A percentile compares a stretch with the other conserved stretches of the same genome.
phyloP scores from a whole-genome alignment of 2,329 filamentous ascomycete genomes.

The Aspergillus texensis region DNA sequence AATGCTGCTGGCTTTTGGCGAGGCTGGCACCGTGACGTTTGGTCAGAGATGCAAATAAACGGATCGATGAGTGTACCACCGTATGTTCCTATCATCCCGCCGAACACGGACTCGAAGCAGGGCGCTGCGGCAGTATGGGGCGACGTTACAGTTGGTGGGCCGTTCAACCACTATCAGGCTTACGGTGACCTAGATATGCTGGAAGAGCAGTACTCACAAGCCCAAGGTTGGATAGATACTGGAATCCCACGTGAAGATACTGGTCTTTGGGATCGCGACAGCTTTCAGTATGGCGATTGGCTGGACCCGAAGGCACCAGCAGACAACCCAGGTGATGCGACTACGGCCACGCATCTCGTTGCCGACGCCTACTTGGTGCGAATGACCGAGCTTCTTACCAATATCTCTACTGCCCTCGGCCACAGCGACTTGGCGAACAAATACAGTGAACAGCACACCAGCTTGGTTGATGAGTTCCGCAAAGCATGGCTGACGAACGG shows the following conservation, averaged over 20 bases:
- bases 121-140: slow-evolving; percentile 37
- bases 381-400: slow-evolving; percentile 31
- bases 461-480: slow-evolving; percentile 29
- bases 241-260: slow-evolving; percentile 11
- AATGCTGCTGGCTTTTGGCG: slow-evolving; percentile 54
- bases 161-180: slow-evolving; percentile 34
- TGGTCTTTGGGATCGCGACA: slow-evolving; percentile 14
- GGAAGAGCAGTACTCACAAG: slow-evolving; percentile 14
- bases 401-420: slow-evolving; percentile 22
- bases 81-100: slow-evolving; percentile 32
- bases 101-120: slow-evolving; percentile 12
- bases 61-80: slow-evolving; percentile 13
- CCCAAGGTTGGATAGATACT: slow-evolving; percentile 15
- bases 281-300: slow-evolving; percentile 41
- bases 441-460: slow-evolving; percentile 8
- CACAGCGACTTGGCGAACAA: slow-evolving; percentile 21
- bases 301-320: slow-evolving; percentile 40
- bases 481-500: slow-evolving; percentile 29
- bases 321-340: slow-evolving; percentile 31
- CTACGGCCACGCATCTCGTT: slow-evolving; percentile 35
- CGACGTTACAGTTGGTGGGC: slow-evolving; percentile 38
- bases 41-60: slow-evolving; percentile 32
- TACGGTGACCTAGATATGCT: slow-evolving; percentile 37
- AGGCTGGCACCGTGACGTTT: slow-evolving; percentile 54
- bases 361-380: slow-evolving; percentile 38